Evolutionary conservation across 2,329 filamentous ascomycete species (phyloP), one percentile per base, ranked within the genome.

Genomic region (Aspergillus niger): DNA sequence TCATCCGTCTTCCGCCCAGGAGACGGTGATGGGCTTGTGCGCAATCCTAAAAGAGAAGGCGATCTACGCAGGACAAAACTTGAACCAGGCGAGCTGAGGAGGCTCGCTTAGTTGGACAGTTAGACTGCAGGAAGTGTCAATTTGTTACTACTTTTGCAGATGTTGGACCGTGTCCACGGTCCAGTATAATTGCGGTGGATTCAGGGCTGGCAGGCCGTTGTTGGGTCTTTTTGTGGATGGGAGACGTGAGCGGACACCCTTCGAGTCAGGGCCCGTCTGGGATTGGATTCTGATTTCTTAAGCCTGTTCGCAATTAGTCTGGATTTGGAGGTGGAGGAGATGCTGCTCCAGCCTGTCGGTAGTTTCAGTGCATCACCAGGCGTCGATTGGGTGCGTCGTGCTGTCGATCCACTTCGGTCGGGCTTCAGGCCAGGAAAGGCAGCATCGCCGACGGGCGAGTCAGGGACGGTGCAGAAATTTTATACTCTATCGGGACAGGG

Each of bases 381-480:
- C n/a, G 26, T 20, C 26, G 2, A 50, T 50, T 30, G 47, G 47
- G n/a, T 26, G 7, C 15, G 26, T n/a, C 7, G 24, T 10, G 15
- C 26, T 10, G 32, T 10, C 7, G 47, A 17, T 32, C 47, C 47
- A 50, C 47, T n/a, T 3, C n/a, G 24, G n/a, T 50, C 47, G 47
- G 47, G 7, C 8, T 10, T 32, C 3, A 2, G 15, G 4, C 47
- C 47, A 11, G 26, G 30, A 50, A n/a, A 10, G 26, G 47, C 28
- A 50, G 26, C 3, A 17, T 30, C 26, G 8, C 47, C 47, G 47
- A 50, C 15, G 47, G 47, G 6, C 47, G 47, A 50, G 47, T 50
- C 47, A 50, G 47, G 26, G 26, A 30, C 47, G 26, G 15, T 30
- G 47, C 47, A 50, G 47, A 50, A n/a, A 50, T 50, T 50, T 50